A percentile compares a stretch with the other conserved stretches of the same genome.
Conservation (phyloP, 148 eudicot species). For the Cornus florida region DNA sequence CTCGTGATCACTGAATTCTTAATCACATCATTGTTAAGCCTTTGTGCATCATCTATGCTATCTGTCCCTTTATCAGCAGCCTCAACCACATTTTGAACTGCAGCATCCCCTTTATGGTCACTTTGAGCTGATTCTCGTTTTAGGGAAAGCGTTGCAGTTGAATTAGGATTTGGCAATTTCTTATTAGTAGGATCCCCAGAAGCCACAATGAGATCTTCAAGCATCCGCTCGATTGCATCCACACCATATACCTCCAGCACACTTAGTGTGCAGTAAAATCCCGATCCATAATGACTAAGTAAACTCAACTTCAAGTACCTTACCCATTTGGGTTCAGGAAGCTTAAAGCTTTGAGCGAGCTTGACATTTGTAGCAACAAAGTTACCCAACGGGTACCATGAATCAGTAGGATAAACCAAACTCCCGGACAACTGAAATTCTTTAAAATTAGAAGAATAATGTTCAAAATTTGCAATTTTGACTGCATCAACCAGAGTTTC, state of each 20-base stretch:
- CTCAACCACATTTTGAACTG: slow-evolving; percentile 26
- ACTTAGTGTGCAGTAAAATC: slow-evolving; percentile 85
- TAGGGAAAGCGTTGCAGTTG: slow-evolving; percentile 34
- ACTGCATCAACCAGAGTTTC: slow-evolving; percentile 84
- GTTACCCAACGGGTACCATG: slow-evolving; percentile 66
- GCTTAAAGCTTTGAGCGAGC: slow-evolving; percentile 68
- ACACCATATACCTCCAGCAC: slow-evolving; percentile 81
- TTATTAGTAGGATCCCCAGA: slow-evolving; percentile 34
- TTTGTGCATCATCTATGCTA: slow-evolving; percentile 34
- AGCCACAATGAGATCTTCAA: slow-evolving; percentile 80
- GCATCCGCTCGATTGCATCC: slow-evolving; percentile 93
- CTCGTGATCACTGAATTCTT: slow-evolving; percentile 33
- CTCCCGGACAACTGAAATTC: slow-evolving; percentile 77
- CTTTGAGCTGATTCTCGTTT: slow-evolving; percentile 33
- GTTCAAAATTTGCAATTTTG: slow-evolving; percentile 87
- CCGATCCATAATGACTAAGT: slow-evolving; percentile 78
- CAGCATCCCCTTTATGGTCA: slow-evolving; percentile 33
- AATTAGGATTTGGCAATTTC: slow-evolving; percentile 38
- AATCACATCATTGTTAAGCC: slow-evolving; percentile 22
- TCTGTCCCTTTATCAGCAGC: slow-evolving; percentile 40
- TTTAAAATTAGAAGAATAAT: slow-evolving; percentile 87
- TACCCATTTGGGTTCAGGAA: slow-evolving; percentile 84
- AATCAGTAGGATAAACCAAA: slow-evolving; percentile 69
- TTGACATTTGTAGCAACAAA: slow-evolving; percentile 81
- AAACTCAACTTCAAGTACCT: slow-evolving; percentile 73